These are phyloP conservation scores for Sphagnum magellanicum DNA, from an alignment of 228 moss, liverwort and hornwort species.

Conservation along the genomic window DNA sequence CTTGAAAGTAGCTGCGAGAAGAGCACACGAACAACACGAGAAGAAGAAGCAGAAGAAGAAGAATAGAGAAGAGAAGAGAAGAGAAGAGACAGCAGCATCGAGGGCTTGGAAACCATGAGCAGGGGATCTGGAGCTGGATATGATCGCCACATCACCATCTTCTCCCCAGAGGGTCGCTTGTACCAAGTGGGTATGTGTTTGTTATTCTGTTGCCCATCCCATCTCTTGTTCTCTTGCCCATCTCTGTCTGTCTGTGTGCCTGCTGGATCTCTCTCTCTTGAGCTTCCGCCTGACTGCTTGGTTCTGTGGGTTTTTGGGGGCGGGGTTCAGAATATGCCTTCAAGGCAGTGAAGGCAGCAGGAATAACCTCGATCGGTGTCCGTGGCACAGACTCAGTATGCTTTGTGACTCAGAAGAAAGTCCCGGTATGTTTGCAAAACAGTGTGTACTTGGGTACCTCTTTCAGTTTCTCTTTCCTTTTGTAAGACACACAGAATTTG, in stretches of 20 bases:
- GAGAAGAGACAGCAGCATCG: too few relatives aligned
- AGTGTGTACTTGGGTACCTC: too few relatives aligned
- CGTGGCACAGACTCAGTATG: constrained; percentile 84
- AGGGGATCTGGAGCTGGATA: constrained; percentile 88
- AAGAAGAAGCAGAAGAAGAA: too few relatives aligned
- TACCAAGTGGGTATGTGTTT: constrained; percentile 76
- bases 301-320: too few relatives aligned
- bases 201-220: neutral
- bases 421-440: constrained; percentile 46
- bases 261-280: too few relatives aligned
- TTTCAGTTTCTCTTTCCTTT: too few relatives aligned
- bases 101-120: constrained; percentile 43
- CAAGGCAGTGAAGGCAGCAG: constrained; percentile 85
- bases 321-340: constrained; percentile 73
- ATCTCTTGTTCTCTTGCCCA: neutral
- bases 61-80: too few relatives aligned
- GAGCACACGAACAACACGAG: too few relatives aligned
- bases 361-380: constrained; percentile 87
- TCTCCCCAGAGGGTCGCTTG: constrained; percentile 89
- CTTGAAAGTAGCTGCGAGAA: too few relatives aligned
- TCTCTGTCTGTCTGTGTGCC: too few relatives aligned
- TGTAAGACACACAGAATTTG: too few relatives aligned
- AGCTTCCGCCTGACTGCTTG: too few relatives aligned
- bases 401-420: constrained; percentile 96
- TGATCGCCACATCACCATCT: constrained; percentile 97